Conservation (phyloP, 352 stramenopile genomes). For the Globisporangium uncinulatum region DNA sequence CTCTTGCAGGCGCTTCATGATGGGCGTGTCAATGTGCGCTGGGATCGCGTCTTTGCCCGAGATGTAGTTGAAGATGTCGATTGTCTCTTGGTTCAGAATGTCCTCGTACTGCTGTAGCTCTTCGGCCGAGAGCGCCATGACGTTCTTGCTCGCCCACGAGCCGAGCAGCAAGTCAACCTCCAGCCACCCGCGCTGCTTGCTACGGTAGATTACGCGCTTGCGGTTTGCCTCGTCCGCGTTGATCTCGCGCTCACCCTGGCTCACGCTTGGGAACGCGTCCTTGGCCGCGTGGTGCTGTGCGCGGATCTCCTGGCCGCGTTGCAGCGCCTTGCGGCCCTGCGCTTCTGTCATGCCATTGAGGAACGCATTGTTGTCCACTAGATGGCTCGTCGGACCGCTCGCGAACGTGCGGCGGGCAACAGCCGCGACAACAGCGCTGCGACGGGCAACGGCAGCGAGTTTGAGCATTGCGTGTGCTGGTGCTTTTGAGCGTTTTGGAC, state of each 20-base stretch:
- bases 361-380: slow-evolving; percentile 43
- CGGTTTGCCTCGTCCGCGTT: slow-evolving; percentile 58
- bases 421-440: background rate
- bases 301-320: slow-evolving; percentile 51
- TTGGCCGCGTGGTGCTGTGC: slow-evolving; percentile 41
- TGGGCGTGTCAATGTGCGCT: slow-evolving; percentile 65
- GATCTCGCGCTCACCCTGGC: slow-evolving; percentile 49
- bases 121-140: slow-evolving; percentile 65
- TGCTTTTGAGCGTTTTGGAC: no score
- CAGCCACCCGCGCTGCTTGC: slow-evolving; percentile 94
- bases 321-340: slow-evolving; percentile 42
- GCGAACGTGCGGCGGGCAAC: slow-evolving; percentile 7
- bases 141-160: slow-evolving; percentile 91
- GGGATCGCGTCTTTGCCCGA: slow-evolving; percentile 86
- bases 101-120: slow-evolving; percentile 93
- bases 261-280: slow-evolving; percentile 36
- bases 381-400: slow-evolving; percentile 26
- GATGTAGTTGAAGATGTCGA: slow-evolving; percentile 98
- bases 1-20: slow-evolving; percentile 90
- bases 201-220: slow-evolving; percentile 94
- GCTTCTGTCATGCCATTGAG: slow-evolving; percentile 43
- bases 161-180: slow-evolving; percentile 95
- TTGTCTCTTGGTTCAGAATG: slow-evolving; percentile 96
- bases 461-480: slow-evolving; percentile 4
- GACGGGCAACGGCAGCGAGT: slow-evolving; percentile 7